Percentiles rank a stretch among this genome's conserved stretches.
Conservation (phyloP, 73 alveolate genomes). For the Paraurostyla sp. region DNA sequence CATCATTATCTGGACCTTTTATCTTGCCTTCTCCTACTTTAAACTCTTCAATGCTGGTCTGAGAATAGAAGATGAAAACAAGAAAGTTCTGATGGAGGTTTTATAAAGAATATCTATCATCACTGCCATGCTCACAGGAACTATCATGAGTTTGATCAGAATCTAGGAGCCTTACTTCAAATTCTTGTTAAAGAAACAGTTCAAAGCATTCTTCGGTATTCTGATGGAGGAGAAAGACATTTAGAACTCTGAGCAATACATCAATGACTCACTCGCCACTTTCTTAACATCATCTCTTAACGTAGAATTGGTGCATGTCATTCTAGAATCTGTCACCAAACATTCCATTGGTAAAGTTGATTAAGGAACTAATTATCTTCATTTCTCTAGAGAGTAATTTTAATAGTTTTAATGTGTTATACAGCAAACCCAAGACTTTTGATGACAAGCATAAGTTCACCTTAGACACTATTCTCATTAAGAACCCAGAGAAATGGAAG, state of each 20-base stretch:
- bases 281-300: slow-evolving; percentile 74
- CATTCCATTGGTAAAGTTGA: not conserved
- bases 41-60: slow-evolving; percentile 18
- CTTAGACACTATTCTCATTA: slow-evolving; percentile 60
- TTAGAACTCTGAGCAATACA: slow-evolving; percentile 53
- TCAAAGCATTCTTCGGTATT: slow-evolving; percentile 52
- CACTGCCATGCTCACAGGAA: slow-evolving; percentile 65
- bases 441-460: not conserved
- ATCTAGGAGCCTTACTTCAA: slow-evolving; percentile 69
- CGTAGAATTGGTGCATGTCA: slow-evolving; percentile 75
- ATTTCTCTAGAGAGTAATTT: not conserved
- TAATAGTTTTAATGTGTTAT: not conserved
- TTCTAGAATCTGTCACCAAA: slow-evolving; percentile 59
- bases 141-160: slow-evolving; percentile 66
- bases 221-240: slow-evolving; percentile 57
- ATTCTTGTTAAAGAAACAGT: slow-evolving; percentile 44
- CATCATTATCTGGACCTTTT: slow-evolving; percentile 71
- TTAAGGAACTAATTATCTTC: not conserved
- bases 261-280: slow-evolving; percentile 67
- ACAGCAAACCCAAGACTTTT: not conserved
- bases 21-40: slow-evolving; percentile 59
- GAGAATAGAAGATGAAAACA: not conserved
- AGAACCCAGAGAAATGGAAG: slow-evolving; percentile 77
- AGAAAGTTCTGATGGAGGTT: not conserved
- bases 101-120: slow-evolving; percentile 22